Evolutionary conservation across 768 basidiomycete genomes (phyloP).

Genomic region (Russula sp.): DNA sequence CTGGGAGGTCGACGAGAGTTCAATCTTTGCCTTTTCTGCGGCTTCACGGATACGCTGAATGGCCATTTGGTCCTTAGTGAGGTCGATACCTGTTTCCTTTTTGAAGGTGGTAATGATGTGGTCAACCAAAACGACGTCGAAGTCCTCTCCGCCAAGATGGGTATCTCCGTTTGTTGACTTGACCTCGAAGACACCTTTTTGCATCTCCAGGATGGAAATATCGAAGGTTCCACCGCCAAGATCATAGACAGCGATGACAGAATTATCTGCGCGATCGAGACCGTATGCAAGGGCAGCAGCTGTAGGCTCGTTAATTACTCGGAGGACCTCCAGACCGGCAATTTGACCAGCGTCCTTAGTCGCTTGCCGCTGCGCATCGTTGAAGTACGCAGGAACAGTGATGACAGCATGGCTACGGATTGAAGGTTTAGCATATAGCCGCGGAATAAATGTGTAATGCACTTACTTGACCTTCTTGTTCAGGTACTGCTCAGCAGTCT

Average conservation of each 20-base stretch:
- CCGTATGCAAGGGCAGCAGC: conserved; percentile 98
- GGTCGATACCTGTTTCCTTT: conserved; percentile 81
- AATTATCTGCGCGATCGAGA: conserved; percentile 74
- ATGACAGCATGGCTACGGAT: conserved; percentile 70
- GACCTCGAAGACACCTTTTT: conserved; percentile 99
- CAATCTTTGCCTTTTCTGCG: conserved; percentile 99
- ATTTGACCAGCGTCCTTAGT: conserved; percentile 98
- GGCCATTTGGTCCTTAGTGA: conserved; percentile 86
- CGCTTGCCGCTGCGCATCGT: conserved; percentile 98
- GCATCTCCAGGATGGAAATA: conserved; percentile 99
- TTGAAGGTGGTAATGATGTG: conserved; percentile 88
- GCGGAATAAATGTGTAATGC: not conserved
- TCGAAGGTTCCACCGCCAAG: conserved; percentile 98
- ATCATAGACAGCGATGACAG: conserved; percentile 97
- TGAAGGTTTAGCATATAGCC: conserved; percentile 5
- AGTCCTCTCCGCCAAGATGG: conserved; percentile 94
- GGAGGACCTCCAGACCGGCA: conserved; percentile 93
- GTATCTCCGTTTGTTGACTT: conserved; percentile 99
- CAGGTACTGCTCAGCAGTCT: conserved; percentile 89
- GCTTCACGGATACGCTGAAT: conserved; percentile 99
- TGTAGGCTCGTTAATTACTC: conserved; percentile 98
- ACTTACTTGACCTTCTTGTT: conserved; percentile 94
- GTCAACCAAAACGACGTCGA: conserved; percentile 86
- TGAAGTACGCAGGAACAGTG: conserved; percentile 98
- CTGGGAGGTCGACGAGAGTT: conserved; percentile 88